phyloP scores from a whole-genome alignment of 23 red algal genomes.

The Pyropia yezoensis region DNA sequence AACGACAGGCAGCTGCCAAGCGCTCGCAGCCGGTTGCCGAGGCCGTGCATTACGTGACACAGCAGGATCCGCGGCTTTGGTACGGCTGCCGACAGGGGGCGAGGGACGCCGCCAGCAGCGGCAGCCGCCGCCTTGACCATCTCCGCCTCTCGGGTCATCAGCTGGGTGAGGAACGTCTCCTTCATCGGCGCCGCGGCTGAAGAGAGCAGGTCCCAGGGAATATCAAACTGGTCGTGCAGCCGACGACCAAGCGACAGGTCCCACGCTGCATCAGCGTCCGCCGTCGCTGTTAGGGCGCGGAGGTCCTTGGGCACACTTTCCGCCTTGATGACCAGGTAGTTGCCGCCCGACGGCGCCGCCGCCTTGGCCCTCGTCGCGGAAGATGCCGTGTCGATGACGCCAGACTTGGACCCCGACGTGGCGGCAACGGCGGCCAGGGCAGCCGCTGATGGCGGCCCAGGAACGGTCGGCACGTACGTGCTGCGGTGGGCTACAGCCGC shows the following conservation, averaged over 20 bases:
- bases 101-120: background rate
- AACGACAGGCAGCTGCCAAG: conserved; percentile 11
- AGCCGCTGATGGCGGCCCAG: too few species aligned
- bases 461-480: too few species aligned
- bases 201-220: background rate
- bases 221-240: conserved; percentile 1
- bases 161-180: background rate
- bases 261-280: background rate
- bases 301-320: background rate
- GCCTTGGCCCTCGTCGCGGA: background rate
- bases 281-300: background rate
- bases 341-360: background rate
- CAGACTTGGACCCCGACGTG: background rate
- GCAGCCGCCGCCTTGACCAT: background rate
- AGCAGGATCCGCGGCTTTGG: conserved; percentile 10
- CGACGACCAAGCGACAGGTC: background rate
- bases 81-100: too few species aligned
- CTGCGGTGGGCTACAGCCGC: background rate
- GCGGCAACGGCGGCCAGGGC: background rate
- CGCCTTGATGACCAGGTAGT: background rate
- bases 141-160: conserved; percentile 1
- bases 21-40: conserved; percentile 30
- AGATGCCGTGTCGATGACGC: background rate
- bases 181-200: background rate
- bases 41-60: conserved; percentile 20